A percentile compares a stretch with the other conserved stretches of the same genome.
Evolutionary conservation across 371 early-diverging fungal genomes (phyloP).

Genomic region (Mortierella sp.): DNA sequence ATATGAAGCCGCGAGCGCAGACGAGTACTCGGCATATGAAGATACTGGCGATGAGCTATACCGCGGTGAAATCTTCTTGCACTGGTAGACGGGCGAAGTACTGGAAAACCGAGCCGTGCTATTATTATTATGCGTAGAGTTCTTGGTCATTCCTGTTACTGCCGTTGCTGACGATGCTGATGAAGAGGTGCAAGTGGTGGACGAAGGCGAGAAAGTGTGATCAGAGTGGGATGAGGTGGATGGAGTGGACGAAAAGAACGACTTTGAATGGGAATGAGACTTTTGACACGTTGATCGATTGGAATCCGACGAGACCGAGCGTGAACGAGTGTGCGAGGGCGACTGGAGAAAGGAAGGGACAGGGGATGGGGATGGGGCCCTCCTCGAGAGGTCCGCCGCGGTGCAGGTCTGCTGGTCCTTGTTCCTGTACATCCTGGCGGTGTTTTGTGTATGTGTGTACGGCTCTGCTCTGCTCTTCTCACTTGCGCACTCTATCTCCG

Average conservation of each 20-base stretch:
- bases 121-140: not conserved
- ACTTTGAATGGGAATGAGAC: too few species aligned
- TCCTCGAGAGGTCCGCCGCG: not conserved
- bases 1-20: conserved; percentile 38
- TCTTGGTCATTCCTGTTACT: not conserved
- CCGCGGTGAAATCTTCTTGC: conserved; percentile 26
- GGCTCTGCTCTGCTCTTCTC: too few species aligned
- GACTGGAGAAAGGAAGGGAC: conserved; percentile 18
- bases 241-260: not conserved
- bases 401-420: too few species aligned
- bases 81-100: conserved; percentile 32
- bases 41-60: conserved; percentile 29
- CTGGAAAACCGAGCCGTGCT: not conserved
- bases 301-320: conserved; percentile 2
- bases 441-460: too few species aligned
- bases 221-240: conserved; percentile 1
- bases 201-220: not conserved
- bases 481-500: too few species aligned
- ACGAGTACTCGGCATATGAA: conserved; percentile 39
- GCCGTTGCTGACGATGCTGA: not conserved
- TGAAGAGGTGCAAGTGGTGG: not conserved
- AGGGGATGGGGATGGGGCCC: not conserved
- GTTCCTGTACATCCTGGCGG: too few species aligned
- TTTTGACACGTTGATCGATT: too few species aligned
- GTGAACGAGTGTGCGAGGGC: conserved; percentile 14